Evolutionary conservation across 2,329 filamentous ascomycete genomes (phyloP).

Genomic region (Plenodomus tracheiphilus): DNA sequence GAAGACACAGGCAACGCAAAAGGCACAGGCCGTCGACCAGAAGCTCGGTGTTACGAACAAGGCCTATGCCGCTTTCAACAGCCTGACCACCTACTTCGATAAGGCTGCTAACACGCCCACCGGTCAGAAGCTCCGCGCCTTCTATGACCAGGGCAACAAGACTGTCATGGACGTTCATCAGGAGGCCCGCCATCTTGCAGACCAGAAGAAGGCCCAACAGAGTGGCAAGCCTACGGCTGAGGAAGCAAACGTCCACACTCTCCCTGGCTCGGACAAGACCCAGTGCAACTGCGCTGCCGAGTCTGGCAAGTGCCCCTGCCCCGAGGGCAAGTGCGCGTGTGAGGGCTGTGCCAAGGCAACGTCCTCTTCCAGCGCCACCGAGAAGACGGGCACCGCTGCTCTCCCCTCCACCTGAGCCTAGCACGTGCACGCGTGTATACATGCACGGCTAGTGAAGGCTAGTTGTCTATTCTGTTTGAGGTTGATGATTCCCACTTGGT

Average conservation of each 20-base stretch:
- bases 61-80: slow-evolving; percentile 67
- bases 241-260: slow-evolving; percentile 47
- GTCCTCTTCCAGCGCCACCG: slow-evolving; percentile 10
- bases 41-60: slow-evolving; percentile 80
- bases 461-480: slow-evolving; percentile 2
- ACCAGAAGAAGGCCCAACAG: slow-evolving; percentile 68
- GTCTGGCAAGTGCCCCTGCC: slow-evolving; percentile 50
- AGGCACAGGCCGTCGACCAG: slow-evolving; percentile 79
- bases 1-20: slow-evolving; percentile 87
- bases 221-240: slow-evolving; percentile 25
- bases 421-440: background rate
- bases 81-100: slow-evolving; percentile 88
- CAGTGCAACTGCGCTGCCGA: slow-evolving; percentile 54
- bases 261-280: slow-evolving; percentile 48
- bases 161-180: slow-evolving; percentile 93
- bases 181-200: slow-evolving; percentile 85
- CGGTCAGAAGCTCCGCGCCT: slow-evolving; percentile 82
- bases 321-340: slow-evolving; percentile 53
- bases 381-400: slow-evolving; percentile 13
- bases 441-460: background rate
- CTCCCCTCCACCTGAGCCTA: slow-evolving; percentile 12
- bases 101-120: slow-evolving; percentile 86
- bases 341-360: slow-evolving; percentile 49
- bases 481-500: slow-evolving; percentile 16
- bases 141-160: slow-evolving; percentile 83